These are phyloP conservation scores for Cyberlindnera meyerae DNA, from an alignment of 805 yeast species.

Conservation along the genomic window DNA sequence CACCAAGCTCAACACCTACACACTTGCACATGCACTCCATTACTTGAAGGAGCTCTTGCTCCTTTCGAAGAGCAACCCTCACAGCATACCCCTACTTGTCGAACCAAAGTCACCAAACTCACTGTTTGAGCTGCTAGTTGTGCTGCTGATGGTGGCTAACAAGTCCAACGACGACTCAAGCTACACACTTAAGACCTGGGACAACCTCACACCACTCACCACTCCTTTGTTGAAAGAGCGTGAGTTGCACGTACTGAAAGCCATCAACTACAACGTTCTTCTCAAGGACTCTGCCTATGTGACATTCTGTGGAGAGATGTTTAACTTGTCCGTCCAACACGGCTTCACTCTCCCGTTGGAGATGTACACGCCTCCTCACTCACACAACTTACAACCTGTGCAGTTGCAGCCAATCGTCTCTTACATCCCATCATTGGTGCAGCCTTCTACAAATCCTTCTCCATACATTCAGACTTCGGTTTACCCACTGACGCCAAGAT, in stretches of 20 bases:
- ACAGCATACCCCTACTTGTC: neutral
- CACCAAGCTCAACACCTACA: constrained; percentile 16
- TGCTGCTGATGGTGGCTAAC: constrained; percentile 33
- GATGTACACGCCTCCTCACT: constrained; percentile 3
- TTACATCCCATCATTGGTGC: neutral
- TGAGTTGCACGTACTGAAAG: constrained; percentile 20
- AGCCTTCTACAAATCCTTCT: constrained; percentile 1
- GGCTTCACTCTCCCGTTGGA: constrained; percentile 4
- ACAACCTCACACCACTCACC: constrained; percentile 22
- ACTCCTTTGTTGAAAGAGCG: constrained; percentile 11
- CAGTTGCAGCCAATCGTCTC: constrained; percentile 1
- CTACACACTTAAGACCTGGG: constrained; percentile 49
- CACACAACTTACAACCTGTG: constrained; percentile 4
- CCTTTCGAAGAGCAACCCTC: constrained; percentile 6
- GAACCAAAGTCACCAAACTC: constrained; percentile 5
- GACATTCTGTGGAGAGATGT: constrained; percentile 12
- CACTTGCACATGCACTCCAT: constrained; percentile 19
- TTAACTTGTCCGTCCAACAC: constrained; percentile 4
- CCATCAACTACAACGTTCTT: constrained; percentile 22
- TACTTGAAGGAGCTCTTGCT: constrained; percentile 14
- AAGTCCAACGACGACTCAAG: constrained; percentile 46
- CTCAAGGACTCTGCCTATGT: constrained; percentile 9
- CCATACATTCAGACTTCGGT: constrained; percentile 3
- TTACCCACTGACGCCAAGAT: constrained; percentile 22
- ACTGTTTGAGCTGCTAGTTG: constrained; percentile 27